Evolutionary conservation across 441 rosid genomes (phyloP), one percentile per base, ranked within the genome.

Genomic region (Euphorbia celastroides): DNA sequence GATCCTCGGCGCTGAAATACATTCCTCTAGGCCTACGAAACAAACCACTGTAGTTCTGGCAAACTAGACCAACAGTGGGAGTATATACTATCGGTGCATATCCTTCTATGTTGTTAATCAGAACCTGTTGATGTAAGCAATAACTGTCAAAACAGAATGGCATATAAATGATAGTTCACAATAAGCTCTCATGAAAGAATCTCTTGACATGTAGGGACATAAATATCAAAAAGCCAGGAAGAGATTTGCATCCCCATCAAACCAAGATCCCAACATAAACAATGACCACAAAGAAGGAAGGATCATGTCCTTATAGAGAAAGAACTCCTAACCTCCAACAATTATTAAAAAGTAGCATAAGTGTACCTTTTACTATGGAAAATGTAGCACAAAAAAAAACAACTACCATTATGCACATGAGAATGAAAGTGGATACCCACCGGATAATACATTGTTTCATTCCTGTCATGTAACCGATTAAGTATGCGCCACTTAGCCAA

Each of bases 51-150:
- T 92, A 94, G 74, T 92, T 92, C 76, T 94, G 97, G 83, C 99
- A 94, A 68, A 92, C 98, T 70, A 88, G 98, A 65, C 98, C 99
- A 5, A 94, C 99, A 5, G 98, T 94, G 55, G 99, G 99, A n/a
- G 98, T 94, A 65, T 94, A 94, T n/a, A 94, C 99, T 56, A 94
- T 82, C 17, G 99, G 99, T 50, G 99, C 99, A 84, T 94, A 92
- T 82, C 92, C 99, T 81, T 82, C 89, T 62, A 94, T 94, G 67
- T 94, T 88, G 54, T 84, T 88, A 72, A 94, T 88, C 75, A 94
- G 82, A 79, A 94, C 97, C 99, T 94, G 88, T 60, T 63, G 64
- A 60, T 77, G 42, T 68, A 27, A 64, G 26, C 74, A 69, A 48
- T 41, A 31, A 44, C 46, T 31, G 6, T 16, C 57, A 27, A 26